Conservation (phyloP, 1,284 basidiomycete species). For the Boletellus deceptivus region DNA sequence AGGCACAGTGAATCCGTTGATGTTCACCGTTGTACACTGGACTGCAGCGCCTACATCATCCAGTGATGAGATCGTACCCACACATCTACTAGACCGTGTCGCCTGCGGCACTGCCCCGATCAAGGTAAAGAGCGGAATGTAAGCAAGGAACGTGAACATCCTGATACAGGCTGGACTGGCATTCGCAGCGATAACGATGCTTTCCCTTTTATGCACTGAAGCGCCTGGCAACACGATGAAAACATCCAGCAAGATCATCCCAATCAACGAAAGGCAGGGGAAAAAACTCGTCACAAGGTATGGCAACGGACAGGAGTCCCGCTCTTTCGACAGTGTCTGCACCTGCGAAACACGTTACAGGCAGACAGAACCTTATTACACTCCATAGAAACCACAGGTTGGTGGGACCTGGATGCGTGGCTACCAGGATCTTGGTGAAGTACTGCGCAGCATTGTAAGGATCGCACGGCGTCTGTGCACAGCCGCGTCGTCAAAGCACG, state of each 20-base stretch:
- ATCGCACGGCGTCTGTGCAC: no score
- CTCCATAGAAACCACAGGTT: background rate
- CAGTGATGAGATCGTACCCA: conserved; percentile 36
- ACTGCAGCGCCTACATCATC: conserved; percentile 33
- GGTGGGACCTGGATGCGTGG: background rate
- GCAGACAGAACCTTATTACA: background rate
- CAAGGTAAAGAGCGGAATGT: conserved; percentile 24
- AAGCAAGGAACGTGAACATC: conserved; percentile 17
- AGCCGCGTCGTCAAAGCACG: no score
- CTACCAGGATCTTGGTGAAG: no score
- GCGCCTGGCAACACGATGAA: background rate
- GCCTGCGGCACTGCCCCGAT: conserved; percentile 13
- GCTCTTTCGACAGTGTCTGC: no score
- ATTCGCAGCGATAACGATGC: no score
- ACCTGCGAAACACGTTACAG: background rate
- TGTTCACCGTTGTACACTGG: conserved; percentile 36
- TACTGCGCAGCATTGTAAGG: no score
- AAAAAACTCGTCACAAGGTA: no score
- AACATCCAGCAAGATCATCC: background rate
- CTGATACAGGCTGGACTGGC: background rate
- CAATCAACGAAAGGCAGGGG: no score
- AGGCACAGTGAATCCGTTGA: conserved; percentile 43
- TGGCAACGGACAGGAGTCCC: no score
- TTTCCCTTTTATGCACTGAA: conserved; percentile 1
- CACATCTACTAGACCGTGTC: conserved; percentile 19